Base-by-base conservation (phyloP, 371 early-diverging fungal genomes). In the Mortierella sp. region DNA sequence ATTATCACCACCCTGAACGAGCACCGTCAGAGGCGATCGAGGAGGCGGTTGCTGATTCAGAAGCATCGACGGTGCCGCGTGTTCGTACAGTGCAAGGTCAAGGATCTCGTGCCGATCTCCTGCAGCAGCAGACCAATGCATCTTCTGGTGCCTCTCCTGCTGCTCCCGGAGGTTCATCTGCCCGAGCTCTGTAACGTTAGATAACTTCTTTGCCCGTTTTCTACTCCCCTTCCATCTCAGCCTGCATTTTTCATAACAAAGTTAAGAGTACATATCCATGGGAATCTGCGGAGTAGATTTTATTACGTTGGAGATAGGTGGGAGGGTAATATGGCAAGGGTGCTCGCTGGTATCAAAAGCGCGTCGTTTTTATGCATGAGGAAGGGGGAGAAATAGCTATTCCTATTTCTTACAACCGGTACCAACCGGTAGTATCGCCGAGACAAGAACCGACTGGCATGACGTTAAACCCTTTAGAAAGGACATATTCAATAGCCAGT, bases 1-100 rank as follows among this genome's bases (percentile, higher is more conserved):
- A 91, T 71, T 90, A 90, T 71, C 91, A 91, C 72, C 91, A 91
- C 50, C 90, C 91, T 14, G 90, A 91, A 73, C 76, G 88, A 67
- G 76, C 85, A 29, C 70, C 64, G 8, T 87, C 89, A 10, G 77
- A 45, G 8, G 31, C 50, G 5, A 67, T 24, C 8, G 24, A 13
- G 44, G 37, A 14, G 10, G 26, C 69, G 10, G 50, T 55, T 26
- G 39, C 52, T 14, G 19, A 16, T 10, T 16, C 55, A 10, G 40
- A 41, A 4, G 29, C 40, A 1, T 22, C 72, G 4, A 40, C n/a
- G 0, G 22, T 19, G 5, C 68, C n/a, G 41, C 61, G 40, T 14
- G 48, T 71, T 24, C 63, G 73, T 16, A 69, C 69, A 1, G 66
- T 73, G 11, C 73, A 78, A 31, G 73, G 73, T 13, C 72, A 78